Percentiles rank a stretch among this genome's conserved stretches.
Evolutionary conservation across 176 grass and related monocot genomes (phyloP).

Genomic region (Chloris gayana): DNA sequence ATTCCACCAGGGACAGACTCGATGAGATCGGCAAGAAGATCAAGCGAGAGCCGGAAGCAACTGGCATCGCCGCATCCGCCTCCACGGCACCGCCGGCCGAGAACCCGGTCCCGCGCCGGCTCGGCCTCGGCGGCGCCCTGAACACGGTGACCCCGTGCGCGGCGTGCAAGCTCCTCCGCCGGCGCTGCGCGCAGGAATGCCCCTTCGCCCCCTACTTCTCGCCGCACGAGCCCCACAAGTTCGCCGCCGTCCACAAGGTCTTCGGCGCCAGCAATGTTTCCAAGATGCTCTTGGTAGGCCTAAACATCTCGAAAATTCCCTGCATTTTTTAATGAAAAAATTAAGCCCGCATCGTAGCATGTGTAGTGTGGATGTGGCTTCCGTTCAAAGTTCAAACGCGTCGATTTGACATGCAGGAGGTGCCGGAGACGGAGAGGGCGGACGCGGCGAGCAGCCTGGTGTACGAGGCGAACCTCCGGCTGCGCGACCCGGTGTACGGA

Average conservation of each 20-base stretch:
- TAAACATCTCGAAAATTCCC: background rate
- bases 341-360: background rate
- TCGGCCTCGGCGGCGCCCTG: conserved; percentile 36
- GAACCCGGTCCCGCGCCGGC: conserved; percentile 17
- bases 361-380: conserved; percentile 19
- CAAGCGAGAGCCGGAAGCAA: conserved; percentile 64
- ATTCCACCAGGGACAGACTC: conserved; percentile 61
- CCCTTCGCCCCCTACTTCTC: conserved; percentile 96
- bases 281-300: conserved; percentile 88
- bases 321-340: background rate
- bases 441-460: conserved; percentile 93
- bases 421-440: conserved; percentile 71
- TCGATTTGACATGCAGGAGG: conserved; percentile 58
- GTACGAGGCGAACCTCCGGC: conserved; percentile 89
- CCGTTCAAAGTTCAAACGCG: conserved; percentile 27
- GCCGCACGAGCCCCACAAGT: conserved; percentile 87
- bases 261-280: conserved; percentile 98
- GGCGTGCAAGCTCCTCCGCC: conserved; percentile 91
- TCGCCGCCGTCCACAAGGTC: conserved; percentile 89
- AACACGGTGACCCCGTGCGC: conserved; percentile 86
- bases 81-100: conserved; percentile 31
- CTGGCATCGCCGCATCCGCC: background rate
- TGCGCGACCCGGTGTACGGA: conserved; percentile 83
- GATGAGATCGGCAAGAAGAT: conserved; percentile 83
- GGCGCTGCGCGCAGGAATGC: conserved; percentile 86